Base-by-base conservation (phyloP, 257 asterid species). In the Plectranthus barbatus region DNA sequence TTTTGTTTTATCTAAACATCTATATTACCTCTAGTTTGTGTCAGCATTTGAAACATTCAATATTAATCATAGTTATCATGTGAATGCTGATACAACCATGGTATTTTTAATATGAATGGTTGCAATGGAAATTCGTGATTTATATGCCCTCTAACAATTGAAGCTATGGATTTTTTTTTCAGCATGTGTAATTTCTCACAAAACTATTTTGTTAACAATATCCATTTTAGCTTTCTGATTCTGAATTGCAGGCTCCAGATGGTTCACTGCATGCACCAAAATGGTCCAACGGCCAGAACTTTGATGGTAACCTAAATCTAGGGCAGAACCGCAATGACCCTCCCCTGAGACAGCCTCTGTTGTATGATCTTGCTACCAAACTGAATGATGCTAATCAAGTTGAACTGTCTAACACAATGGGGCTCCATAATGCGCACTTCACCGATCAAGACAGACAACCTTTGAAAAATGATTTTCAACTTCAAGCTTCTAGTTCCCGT, bases 281-380 rank as follows among this genome's bases (percentile, higher is more conserved):
- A 64, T 81, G 83, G 80, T 57, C 89, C 57, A 58, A 70, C 70
- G 81, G 80, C 81, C 83, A 70, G 72, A 81, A 78, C 44, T 52
- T 78, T 68, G 80, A 66, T 44, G 71, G 56, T 17, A 46, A 55
- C 69, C 67, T 67, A 49, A 72, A 71, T 60, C 57, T 78, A 19
- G 69, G 73, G 69, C 78, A 71, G 60, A 40, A 59, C 36, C 51
- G 61, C 24, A 64, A 64, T 55, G 53, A 66, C 37, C 72, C 76
- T 31, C 39, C 74, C 34, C 33, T 14, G 29, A 45, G 39, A 67
- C 72, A 73, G 62, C 66, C 73, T 48, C 52, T 63, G 45, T 31
- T 49, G 11, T 67, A 66, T 64, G 78, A 78, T 76, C 80, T 64
- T 33, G 58, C 77, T 4, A 55, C 77, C 72, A 76, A 78, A 49